phyloP scores from a whole-genome alignment of 805 yeast species.

The Zygoascus ofunaensis region DNA sequence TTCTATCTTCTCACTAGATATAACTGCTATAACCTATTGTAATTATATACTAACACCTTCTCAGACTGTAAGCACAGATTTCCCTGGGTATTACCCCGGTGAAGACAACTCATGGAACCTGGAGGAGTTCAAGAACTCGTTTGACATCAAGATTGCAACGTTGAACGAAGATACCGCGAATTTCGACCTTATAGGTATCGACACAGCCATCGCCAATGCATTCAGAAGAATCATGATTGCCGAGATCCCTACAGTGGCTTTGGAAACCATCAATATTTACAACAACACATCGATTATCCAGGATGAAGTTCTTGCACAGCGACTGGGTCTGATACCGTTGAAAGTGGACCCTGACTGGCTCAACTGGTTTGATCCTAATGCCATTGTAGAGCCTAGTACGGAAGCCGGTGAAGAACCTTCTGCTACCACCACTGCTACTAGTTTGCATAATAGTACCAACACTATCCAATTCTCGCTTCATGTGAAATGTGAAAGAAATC shows the following conservation, averaged over 20 bases:
- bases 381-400: slow-evolving; percentile 14
- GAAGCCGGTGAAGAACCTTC: slow-evolving; percentile 12
- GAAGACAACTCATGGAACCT: slow-evolving; percentile 74
- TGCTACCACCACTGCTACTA: background rate
- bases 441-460: slow-evolving; percentile 67
- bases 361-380: slow-evolving; percentile 50
- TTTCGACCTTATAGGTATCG: slow-evolving; percentile 79
- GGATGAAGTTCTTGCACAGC: slow-evolving; percentile 92
- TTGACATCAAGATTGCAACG: slow-evolving; percentile 54
- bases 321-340: slow-evolving; percentile 88
- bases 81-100: slow-evolving; percentile 71
- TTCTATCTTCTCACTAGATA: background rate
- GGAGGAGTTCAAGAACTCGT: slow-evolving; percentile 61
- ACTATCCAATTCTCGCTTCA: slow-evolving; percentile 78
- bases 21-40: background rate
- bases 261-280: slow-evolving; percentile 82
- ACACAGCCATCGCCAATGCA: slow-evolving; percentile 91
- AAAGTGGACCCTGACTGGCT: slow-evolving; percentile 84
- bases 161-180: slow-evolving; percentile 57
- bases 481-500: slow-evolving; percentile 75
- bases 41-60: background rate
- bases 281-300: slow-evolving; percentile 95
- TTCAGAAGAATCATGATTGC: slow-evolving; percentile 95
- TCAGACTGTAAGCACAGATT: slow-evolving; percentile 67
- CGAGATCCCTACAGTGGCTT: slow-evolving; percentile 93